Base-by-base conservation (phyloP, 1,284 basidiomycete species). In the Filobasidium uniguttulatum region DNA sequence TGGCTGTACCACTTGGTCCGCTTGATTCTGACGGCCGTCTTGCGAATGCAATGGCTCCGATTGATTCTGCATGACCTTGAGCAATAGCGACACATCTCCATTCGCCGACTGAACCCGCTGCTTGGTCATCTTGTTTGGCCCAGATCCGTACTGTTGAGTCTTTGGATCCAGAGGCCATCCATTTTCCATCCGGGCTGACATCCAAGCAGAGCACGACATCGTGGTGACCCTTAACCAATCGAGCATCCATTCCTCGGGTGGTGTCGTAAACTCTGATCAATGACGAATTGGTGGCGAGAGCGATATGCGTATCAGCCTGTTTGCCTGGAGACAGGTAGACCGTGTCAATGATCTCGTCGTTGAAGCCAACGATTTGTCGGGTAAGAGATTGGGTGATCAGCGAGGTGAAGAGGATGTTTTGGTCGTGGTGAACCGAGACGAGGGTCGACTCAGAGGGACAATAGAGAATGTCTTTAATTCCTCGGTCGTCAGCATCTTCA, bases 351-450 rank as follows among this genome's bases (percentile, higher is more conserved):
- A 98, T 90, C 67, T 98, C 91, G 68, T 98, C 94, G 67, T 98
- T 97, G 76, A 85, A 98, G 0, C 94, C 94, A 55, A 98, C 81
- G 55, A 98, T 71, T 60, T 96, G 91, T n/a, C 82, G 80, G n/a
- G 76, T 72, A 26, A 85, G 68, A 9, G 74, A 70, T 40, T 76
- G 75, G 0, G 78, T 76, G 6, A 73, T 67, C 7, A 90, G 70
- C 2, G 83, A 85, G n/a, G 45, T 28, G 67, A 89, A 87, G 43
- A 91, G 77, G 57, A 99, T 86, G 60, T 96, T 97, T 71, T 97
- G 93, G 67, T 98, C 93, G 25, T 87, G 89, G 63, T 96, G 90
- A 7, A 93, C 74, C n/a, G 88, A 85, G 19, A 91, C 74, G n/a
- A 94, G 68, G 29, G 26, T 28, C 15, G 12, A 62, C 63, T 53